These are phyloP conservation scores for Crithidia brevicula DNA, from an alignment of 208 protist genomes.

Conservation along the genomic window DNA sequence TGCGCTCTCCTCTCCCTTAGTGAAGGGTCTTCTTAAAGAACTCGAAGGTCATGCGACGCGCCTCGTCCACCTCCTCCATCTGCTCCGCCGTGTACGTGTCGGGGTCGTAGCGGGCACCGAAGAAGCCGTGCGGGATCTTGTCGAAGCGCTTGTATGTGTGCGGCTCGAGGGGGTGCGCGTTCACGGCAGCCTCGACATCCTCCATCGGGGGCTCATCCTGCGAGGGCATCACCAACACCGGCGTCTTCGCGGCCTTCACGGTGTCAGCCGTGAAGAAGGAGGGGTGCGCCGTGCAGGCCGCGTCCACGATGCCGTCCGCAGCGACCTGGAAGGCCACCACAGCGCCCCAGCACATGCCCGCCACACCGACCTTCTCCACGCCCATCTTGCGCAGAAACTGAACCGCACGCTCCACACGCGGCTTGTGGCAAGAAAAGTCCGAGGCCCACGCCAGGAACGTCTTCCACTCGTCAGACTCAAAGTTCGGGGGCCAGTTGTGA, in stretches of 20 bases:
- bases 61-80: slow-evolving; percentile 35
- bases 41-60: slow-evolving; percentile 25
- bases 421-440: slow-evolving; percentile 25
- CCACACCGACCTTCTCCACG: slow-evolving; percentile 35
- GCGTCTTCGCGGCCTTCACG: slow-evolving; percentile 30
- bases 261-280: slow-evolving; percentile 29
- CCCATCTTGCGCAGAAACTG: slow-evolving; percentile 47
- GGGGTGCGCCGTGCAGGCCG: slow-evolving; percentile 47
- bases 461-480: slow-evolving; percentile 34
- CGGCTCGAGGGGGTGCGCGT: slow-evolving; percentile 20
- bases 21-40: slow-evolving; percentile 50
- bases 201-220: slow-evolving; percentile 48
- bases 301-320: slow-evolving; percentile 34
- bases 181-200: slow-evolving; percentile 42
- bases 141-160: slow-evolving; percentile 49
- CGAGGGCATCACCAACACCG: slow-evolving; percentile 56
- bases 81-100: slow-evolving; percentile 37
- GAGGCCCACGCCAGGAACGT: slow-evolving; percentile 26
- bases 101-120: slow-evolving; percentile 49
- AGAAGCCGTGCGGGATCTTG: slow-evolving; percentile 55
- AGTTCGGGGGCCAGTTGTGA: slow-evolving; percentile 41
- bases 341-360: slow-evolving; percentile 72
- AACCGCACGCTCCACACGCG: slow-evolving; percentile 25
- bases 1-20: neutral
- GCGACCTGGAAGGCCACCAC: slow-evolving; percentile 30